A percentile compares a stretch with the other conserved stretches of the same genome.
phyloP scores from a whole-genome alignment of 768 basidiomycete genomes.

The Tephrocybe rancida region DNA sequence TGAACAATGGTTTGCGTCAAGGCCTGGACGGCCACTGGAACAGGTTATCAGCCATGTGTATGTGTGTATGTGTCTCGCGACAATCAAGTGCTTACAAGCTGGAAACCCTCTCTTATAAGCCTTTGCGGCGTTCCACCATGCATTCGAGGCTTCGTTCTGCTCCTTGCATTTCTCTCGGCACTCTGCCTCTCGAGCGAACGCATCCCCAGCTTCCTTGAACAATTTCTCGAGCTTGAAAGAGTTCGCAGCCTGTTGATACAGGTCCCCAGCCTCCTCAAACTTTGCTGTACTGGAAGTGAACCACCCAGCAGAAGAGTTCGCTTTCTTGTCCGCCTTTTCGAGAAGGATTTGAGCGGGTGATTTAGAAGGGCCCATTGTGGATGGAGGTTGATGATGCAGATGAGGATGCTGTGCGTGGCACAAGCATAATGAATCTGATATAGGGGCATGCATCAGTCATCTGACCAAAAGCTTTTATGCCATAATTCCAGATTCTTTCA shows the following conservation, averaged over 20 bases:
- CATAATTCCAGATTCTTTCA: neutral
- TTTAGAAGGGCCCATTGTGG: conserved; percentile 63
- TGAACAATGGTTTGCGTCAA: conserved; percentile 82
- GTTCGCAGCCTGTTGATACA: conserved; percentile 94
- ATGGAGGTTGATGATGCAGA: conserved; percentile 12
- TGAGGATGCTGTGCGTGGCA: conserved; percentile 7
- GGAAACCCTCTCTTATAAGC: conserved; percentile 89
- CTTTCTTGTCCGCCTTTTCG: conserved; percentile 93
- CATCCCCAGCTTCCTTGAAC: conserved; percentile 91
- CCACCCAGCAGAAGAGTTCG: conserved; percentile 81
- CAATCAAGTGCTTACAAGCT: conserved; percentile 61
- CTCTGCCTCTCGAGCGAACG: conserved; percentile 92
- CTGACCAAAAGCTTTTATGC: conserved; percentile 5
- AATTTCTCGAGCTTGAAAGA: conserved; percentile 89
- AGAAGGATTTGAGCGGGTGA: conserved; percentile 76
- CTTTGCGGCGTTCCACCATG: conserved; percentile 98
- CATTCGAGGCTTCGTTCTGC: conserved; percentile 92
- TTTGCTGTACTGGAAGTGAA: conserved; percentile 84
- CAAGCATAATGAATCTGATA: neutral
- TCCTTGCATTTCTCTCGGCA: conserved; percentile 90
- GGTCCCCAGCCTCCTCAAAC: conserved; percentile 94
- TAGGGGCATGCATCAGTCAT: conserved; percentile 11
- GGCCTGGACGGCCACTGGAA: conserved; percentile 85
- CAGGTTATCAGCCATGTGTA: conserved; percentile 11
- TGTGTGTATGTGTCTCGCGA: neutral